Base-by-base conservation (phyloP, 495 filamentous ascomycete genomes). In the Tuber umbilicatum region DNA sequence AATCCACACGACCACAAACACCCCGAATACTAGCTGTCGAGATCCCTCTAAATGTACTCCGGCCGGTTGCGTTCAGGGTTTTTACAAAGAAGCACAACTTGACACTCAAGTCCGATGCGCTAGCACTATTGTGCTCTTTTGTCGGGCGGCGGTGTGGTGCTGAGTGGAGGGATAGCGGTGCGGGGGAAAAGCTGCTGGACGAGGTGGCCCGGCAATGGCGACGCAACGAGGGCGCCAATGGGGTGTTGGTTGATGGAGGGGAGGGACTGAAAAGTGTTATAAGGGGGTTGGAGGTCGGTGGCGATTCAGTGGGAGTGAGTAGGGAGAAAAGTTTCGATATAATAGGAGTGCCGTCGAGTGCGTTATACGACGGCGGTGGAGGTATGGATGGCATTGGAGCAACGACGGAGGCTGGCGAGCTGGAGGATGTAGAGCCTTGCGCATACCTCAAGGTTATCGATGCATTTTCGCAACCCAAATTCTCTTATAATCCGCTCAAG, bases 11-110 rank as follows among this genome's bases (percentile, higher is more conserved):
- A 35, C 75, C 83, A 83, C 75, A 83, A 21, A 91, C 92, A 78
- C 88, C 91, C 0, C 92, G 92, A 31, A 90, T 97, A 70, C 86
- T 98, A 9, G 93, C 95, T 19, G 93, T 99, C 72, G 83, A 94
- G 45, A 91, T 99, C 42, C 94, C 94, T 27, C 91, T 93, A 5
- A 89, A 92, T 37, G 94, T 92, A 0, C 86, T 99, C 45, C 89
- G 95, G 77, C 96, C 95, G 9, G 86, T 97, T 45, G 95, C 95
- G 60, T 98, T 99, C 83, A 91, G 95, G 55, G 94, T 93, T 0
- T 96, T 99, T 78, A 99, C 95, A 10, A 97, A 97, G 84, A 99
- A 99, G 80, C 93, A 99, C 84, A 94, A 94, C 82, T 86, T 99
- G 50, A 98, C 94, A 0, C 90, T 99, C 55, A 97, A 93, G 5